These are phyloP conservation scores for Phyllosticta capitalensis DNA, from an alignment of 2,329 filamentous ascomycete species.

Conservation along the genomic window DNA sequence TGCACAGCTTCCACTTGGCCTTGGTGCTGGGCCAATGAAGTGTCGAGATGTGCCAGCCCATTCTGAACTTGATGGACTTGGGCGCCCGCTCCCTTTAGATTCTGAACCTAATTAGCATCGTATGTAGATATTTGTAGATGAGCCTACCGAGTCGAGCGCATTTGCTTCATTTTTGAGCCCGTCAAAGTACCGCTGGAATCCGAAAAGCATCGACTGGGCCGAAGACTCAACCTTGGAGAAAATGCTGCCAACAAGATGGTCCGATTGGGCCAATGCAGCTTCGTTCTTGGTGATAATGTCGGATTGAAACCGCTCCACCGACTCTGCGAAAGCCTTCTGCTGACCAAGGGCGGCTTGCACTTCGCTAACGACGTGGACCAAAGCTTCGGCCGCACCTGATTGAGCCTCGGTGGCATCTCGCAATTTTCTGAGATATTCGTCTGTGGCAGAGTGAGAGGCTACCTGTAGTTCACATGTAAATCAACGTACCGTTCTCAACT, in stretches of 20 bases:
- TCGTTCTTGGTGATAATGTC: slow-evolving; percentile 1
- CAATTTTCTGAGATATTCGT: slow-evolving; percentile 22
- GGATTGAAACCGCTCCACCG: slow-evolving; percentile 16
- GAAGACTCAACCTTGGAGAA: slow-evolving; percentile 3
- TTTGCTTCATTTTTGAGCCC: not conserved
- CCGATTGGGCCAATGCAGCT: not conserved
- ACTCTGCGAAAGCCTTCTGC: slow-evolving; percentile 18
- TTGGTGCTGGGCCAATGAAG: not conserved
- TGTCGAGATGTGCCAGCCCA: not conserved
- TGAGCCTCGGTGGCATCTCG: slow-evolving; percentile 24
- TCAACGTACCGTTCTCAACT: slow-evolving; percentile 43
- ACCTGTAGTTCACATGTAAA: not conserved
- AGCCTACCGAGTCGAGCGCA: not conserved
- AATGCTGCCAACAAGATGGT: not conserved
- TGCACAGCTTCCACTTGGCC: not conserved
- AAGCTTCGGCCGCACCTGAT: slow-evolving; percentile 16
- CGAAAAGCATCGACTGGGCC: not conserved
- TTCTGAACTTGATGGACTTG: slow-evolving; percentile 12
- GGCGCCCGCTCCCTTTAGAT: slow-evolving; percentile 13
- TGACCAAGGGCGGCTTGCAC: slow-evolving; percentile 18
- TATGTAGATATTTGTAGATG: not conserved
- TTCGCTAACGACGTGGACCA: slow-evolving; percentile 18
- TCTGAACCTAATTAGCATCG: not conserved
- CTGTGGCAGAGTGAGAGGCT: slow-evolving; percentile 8
- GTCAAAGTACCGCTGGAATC: not conserved